Conservation (phyloP, 2,329 filamentous ascomycete genomes). For the Purpureocillium lavendulum region DNA sequence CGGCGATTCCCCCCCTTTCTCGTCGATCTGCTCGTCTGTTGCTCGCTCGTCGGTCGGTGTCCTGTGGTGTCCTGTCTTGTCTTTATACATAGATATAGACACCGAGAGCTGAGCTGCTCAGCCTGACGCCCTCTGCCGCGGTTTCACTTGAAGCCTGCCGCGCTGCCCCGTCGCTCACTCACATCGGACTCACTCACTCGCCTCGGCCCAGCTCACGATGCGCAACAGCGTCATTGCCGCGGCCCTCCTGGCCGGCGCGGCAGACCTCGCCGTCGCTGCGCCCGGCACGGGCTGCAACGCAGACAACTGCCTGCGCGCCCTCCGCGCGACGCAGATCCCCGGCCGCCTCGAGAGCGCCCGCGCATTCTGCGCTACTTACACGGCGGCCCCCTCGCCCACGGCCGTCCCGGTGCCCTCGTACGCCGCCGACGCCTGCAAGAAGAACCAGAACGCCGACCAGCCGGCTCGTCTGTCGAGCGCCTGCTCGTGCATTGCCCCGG, state of each 20-base stretch:
- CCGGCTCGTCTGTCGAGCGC: slow-evolving; percentile 13
- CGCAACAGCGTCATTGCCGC: slow-evolving; percentile 3
- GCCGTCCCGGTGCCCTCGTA: slow-evolving; percentile 11
- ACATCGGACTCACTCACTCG: no score
- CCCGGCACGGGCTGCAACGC: slow-evolving; percentile 15
- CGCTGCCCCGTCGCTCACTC: no score
- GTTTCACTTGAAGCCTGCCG: no score
- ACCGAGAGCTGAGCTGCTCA: no score
- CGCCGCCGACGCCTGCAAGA: slow-evolving; percentile 11
- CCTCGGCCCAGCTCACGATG: background rate
- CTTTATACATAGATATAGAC: no score
- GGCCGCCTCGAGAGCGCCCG: slow-evolving; percentile 22
- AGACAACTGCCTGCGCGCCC: slow-evolving; percentile 29
- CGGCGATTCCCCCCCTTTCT: no score
- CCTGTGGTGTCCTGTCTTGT: no score
- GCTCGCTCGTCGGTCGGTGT: no score
- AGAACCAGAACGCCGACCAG: slow-evolving; percentile 10
- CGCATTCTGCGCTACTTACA: slow-evolving; percentile 20
- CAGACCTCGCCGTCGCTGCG: slow-evolving; percentile 3
- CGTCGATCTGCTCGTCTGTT: no score
- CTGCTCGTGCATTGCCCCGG: slow-evolving; percentile 11
- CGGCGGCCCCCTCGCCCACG: slow-evolving; percentile 9
- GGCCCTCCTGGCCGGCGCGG: slow-evolving; percentile 3
- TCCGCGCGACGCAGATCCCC: slow-evolving; percentile 22
- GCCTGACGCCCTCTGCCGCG: no score